Base-by-base conservation (phyloP, 495 filamentous ascomycete species). In the Apiosordaria backusii region DNA sequence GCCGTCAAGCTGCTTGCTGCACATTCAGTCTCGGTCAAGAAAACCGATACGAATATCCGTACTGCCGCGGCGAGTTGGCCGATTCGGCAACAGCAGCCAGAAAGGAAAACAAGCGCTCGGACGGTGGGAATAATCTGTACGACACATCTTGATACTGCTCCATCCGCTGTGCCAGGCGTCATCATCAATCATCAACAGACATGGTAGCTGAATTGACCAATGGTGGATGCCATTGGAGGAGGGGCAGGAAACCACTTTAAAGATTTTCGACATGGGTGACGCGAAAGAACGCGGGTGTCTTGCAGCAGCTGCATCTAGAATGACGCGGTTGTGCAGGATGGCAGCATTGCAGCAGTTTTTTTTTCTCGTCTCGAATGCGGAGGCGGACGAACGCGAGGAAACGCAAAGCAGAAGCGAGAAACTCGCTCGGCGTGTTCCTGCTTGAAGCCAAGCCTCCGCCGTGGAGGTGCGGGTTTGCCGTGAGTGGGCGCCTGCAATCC, bases 1-100 rank as follows among this genome's bases (percentile, higher is more conserved):
- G 60, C 60, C 60, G 60, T 62, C 9, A 23, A 55, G 52, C 52
- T 55, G 22, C 15, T 45, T 29, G 27, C 50, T 53, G 18, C 52
- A 55, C 6, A 55, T 5, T 6, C n/a, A n/a, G n/a, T 55, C 52
- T 23, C 52, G 52, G 22, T 55, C 52, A 19, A 23, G n/a, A 19
- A 23, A 21, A 23, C 52, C 10, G 52, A 45, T 45, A 45, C 13
- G 35, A 13, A 45, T 22, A 55, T 55, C 22, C n/a, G 50, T 18
- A 21, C 16, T 21, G 50, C 50, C 50, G 52, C 22, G 52, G n/a
- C 18, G 52, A 21, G 18, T 7, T 55, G 16, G 22, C 15, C n/a
- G 52, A 55, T 55, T 55, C n/a, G 52, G 19, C 19, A 55, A 22
- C 52, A 4, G 16, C 3, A 53, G 16, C 16, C 4, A 13, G 4